phyloP scores from a whole-genome alignment of 306 rosid species.

The Ormosia semicastrata region DNA sequence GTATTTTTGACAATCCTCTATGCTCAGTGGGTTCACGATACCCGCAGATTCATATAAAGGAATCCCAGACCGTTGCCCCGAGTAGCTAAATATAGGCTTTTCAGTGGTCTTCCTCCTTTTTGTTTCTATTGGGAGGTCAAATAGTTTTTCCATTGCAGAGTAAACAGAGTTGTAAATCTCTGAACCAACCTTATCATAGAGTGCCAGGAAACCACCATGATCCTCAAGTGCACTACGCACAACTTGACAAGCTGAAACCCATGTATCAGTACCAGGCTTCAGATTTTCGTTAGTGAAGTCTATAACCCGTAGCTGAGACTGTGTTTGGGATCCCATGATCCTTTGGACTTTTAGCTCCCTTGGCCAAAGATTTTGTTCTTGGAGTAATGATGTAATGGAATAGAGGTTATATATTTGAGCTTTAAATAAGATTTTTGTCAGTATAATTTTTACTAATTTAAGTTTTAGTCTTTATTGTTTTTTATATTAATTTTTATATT shows the following conservation, averaged over 20 bases:
- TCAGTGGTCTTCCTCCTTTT: conserved; percentile 26
- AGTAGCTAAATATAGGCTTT: conserved; percentile 15
- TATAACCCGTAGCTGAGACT: not conserved
- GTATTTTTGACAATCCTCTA: not conserved
- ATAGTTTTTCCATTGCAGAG: conserved; percentile 9
- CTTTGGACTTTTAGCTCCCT: too few species aligned
- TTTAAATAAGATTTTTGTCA: too few species aligned
- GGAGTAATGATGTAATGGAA: too few species aligned
- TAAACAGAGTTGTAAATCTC: not conserved
- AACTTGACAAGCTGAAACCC: conserved; percentile 17
- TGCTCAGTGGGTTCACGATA: conserved; percentile 6
- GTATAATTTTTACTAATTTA: too few species aligned
- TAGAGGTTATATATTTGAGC: too few species aligned
- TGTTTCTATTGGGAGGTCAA: conserved; percentile 19
- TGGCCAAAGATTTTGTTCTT: too few species aligned
- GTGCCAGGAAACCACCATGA: conserved; percentile 23
- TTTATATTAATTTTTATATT: too few species aligned
- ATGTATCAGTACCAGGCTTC: not conserved
- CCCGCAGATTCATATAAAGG: conserved; percentile 28
- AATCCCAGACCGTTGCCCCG: not conserved
- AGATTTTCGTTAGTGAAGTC: conserved; percentile 7
- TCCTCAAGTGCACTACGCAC: conserved; percentile 29
- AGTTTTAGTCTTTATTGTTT: too few species aligned
- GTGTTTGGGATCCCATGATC: conserved; percentile 15
- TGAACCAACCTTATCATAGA: conserved; percentile 16